phyloP scores from a whole-genome alignment of 805 yeast genomes.

The Pichia insulana region DNA sequence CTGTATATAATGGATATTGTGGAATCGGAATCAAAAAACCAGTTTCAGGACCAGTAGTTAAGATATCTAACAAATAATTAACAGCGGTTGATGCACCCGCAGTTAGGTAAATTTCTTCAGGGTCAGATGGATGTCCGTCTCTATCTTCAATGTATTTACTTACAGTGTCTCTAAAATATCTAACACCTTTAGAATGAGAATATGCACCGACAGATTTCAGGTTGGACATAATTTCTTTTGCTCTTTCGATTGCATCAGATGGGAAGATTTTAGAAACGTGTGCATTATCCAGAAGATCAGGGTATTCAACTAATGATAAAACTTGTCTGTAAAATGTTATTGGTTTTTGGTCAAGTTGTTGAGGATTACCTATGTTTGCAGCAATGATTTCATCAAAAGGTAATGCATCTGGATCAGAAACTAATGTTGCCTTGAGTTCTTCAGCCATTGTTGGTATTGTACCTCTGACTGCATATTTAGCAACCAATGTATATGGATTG shows the following conservation, averaged over 20 bases:
- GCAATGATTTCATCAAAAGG: constrained; percentile 75
- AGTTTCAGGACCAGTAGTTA: constrained; percentile 57
- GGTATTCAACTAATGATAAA: constrained; percentile 77
- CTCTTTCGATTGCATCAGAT: constrained; percentile 66
- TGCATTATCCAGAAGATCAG: constrained; percentile 44
- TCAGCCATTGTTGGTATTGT: constrained; percentile 91
- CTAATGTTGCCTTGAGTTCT: constrained; percentile 54
- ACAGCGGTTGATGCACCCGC: constrained; percentile 96
- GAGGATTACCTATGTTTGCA: constrained; percentile 97
- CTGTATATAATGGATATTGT: constrained; percentile 95
- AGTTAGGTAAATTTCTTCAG: constrained; percentile 74
- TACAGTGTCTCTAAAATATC: constrained; percentile 61
- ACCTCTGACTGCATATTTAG: constrained; percentile 96
- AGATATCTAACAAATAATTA: constrained; percentile 60
- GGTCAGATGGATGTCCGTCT: constrained; percentile 63
- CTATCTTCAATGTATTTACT: constrained; percentile 73
- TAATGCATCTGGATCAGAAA: constrained; percentile 46
- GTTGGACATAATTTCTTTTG: constrained; percentile 46
- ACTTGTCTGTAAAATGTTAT: constrained; percentile 94
- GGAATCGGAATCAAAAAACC: constrained; percentile 95
- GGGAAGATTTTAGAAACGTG: constrained; percentile 35
- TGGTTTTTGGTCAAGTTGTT: constrained; percentile 90
- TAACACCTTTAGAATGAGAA: constrained; percentile 86
- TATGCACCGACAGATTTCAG: constrained; percentile 91
- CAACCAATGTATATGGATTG: constrained; percentile 68